phyloP scores from a whole-genome alignment of 1,139 yeast genomes.

The Hansenula sp. region DNA sequence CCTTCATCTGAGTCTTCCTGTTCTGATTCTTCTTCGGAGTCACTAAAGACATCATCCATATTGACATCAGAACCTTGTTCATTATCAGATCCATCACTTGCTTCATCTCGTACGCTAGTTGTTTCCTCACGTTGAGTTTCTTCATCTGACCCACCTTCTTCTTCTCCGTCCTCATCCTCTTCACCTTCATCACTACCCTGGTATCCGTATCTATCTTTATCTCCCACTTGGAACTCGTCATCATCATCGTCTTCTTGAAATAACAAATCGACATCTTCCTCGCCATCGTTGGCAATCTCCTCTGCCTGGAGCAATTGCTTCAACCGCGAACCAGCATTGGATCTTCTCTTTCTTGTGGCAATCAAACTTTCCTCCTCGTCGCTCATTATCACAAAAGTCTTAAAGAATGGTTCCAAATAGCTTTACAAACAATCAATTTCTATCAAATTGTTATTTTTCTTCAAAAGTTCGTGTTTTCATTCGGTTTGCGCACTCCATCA shows the following conservation, averaged over 20 bases:
- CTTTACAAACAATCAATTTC: too few species aligned
- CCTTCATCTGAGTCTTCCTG: slow-evolving; percentile 57
- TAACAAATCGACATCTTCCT: slow-evolving; percentile 66
- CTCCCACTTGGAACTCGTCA: slow-evolving; percentile 62
- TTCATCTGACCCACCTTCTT: slow-evolving; percentile 38
- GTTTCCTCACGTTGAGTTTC: slow-evolving; percentile 58
- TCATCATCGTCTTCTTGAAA: slow-evolving; percentile 87
- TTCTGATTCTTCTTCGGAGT: slow-evolving; percentile 21
- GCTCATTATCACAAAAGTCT: slow-evolving; percentile 5
- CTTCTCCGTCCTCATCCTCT: slow-evolving; percentile 44
- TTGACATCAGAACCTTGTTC: slow-evolving; percentile 19
- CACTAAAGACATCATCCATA: slow-evolving; percentile 27
- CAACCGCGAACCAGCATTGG: slow-evolving; percentile 89
- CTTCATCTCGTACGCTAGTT: slow-evolving; percentile 31
- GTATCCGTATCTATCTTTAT: slow-evolving; percentile 76
- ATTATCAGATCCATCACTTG: slow-evolving; percentile 21
- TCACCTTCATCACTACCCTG: slow-evolving; percentile 23
- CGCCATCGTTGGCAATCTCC: slow-evolving; percentile 34
- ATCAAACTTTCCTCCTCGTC: slow-evolving; percentile 43
- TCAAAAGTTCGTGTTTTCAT: neutral
- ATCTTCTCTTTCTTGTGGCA: slow-evolving; percentile 69
- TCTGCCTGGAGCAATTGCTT: slow-evolving; percentile 72
- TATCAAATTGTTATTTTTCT: neutral
- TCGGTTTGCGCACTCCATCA: neutral
- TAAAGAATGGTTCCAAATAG: neutral